These are phyloP conservation scores for Pestalotiopsis sp. DNA, from an alignment of 2,329 filamentous ascomycete species.

Conservation along the genomic window DNA sequence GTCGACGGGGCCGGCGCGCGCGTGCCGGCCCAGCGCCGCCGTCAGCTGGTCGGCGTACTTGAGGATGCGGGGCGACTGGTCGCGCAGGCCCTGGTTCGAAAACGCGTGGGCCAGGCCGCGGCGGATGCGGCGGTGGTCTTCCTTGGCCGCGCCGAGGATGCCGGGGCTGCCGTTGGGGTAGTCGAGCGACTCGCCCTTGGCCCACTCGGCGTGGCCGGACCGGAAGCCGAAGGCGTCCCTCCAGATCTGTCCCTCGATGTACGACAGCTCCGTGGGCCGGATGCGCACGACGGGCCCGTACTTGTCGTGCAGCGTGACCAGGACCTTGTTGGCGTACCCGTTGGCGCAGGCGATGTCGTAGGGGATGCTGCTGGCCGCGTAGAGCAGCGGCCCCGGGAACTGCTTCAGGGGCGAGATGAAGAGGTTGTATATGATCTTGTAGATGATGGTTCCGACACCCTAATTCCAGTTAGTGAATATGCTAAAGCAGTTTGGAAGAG, in stretches of 20 bases:
- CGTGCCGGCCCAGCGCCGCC: not conserved
- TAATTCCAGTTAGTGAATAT: not conserved
- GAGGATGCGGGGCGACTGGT: constrained; percentile 14
- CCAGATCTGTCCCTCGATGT: constrained; percentile 6
- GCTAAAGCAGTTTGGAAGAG: not conserved
- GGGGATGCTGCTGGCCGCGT: constrained; percentile 9
- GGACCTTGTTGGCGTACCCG: not conserved
- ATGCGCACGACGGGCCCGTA: constrained; percentile 10
- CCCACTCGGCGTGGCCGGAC: constrained; percentile 1
- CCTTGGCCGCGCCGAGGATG: not conserved
- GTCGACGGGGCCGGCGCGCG: constrained; percentile 15
- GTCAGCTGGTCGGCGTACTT: constrained; percentile 13
- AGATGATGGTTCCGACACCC: constrained; percentile 5
- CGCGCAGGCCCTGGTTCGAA: constrained; percentile 17
- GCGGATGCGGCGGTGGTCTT: constrained; percentile 18
- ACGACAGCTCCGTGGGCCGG: constrained; percentile 10
- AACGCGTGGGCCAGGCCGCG: constrained; percentile 17
- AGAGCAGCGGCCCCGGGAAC: constrained; percentile 14
- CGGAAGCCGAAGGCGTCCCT: constrained; percentile 17
- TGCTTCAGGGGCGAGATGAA: constrained; percentile 11
- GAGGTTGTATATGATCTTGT: constrained; percentile 13
- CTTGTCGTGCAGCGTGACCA: constrained; percentile 7
- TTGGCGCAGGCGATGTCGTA: constrained; percentile 9
- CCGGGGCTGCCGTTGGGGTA: not conserved
- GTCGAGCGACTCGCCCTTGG: constrained; percentile 1